Percentiles rank a stretch among this genome's conserved stretches.
Conservation (phyloP, 495 filamentous ascomycete genomes). For the Penicillium paradoxum region DNA sequence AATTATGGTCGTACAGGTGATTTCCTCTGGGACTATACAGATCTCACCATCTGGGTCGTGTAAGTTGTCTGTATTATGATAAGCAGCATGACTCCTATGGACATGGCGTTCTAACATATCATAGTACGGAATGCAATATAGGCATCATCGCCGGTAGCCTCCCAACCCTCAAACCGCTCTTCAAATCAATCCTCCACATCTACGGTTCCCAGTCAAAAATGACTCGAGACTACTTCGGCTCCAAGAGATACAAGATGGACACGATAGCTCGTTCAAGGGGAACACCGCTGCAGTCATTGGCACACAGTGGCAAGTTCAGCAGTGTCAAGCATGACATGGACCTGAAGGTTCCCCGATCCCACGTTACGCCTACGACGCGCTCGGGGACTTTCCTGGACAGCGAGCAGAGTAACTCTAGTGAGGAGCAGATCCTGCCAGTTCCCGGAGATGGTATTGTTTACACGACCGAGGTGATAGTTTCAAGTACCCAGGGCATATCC, state of each 20-base stretch:
- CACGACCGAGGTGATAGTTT: conserved; percentile 21
- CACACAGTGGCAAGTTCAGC: neutral
- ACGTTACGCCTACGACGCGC: neutral
- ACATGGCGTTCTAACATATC: neutral
- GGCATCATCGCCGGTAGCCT: conserved; percentile 43
- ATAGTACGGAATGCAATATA: conserved; percentile 32
- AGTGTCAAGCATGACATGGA: neutral
- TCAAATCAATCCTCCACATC: conserved; percentile 24
- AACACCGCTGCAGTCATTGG: neutral
- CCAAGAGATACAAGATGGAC: conserved; percentile 11
- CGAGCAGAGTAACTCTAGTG: conserved; percentile 13
- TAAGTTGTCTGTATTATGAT: neutral
- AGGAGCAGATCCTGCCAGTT: conserved; percentile 16
- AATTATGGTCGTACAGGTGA: conserved; percentile 38
- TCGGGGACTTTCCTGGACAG: conserved; percentile 5
- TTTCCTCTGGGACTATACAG: conserved; percentile 41
- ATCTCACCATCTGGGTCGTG: conserved; percentile 24
- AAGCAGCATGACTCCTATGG: conserved; percentile 2
- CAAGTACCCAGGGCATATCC: neutral
- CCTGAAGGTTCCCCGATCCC: neutral
- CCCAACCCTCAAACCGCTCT: conserved; percentile 40
- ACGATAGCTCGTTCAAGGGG: conserved; percentile 12
- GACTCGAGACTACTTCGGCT: conserved; percentile 8
- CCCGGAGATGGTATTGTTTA: conserved; percentile 13
- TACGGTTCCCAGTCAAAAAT: conserved; percentile 20